Evolutionary conservation across 805 yeast genomes (phyloP).

Genomic region (Pichia rugopelliculosa): DNA sequence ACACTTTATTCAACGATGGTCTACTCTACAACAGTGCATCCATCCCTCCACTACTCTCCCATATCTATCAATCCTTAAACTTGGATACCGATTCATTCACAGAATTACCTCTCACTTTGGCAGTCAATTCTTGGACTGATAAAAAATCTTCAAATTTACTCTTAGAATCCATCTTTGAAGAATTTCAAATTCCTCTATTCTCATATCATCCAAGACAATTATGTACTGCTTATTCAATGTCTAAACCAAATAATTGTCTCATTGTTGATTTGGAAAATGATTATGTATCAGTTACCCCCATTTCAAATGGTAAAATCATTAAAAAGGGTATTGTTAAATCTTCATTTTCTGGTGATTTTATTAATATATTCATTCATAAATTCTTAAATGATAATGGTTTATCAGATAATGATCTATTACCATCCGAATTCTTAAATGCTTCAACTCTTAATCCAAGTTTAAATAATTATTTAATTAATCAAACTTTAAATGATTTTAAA

Average conservation of each 20-base stretch:
- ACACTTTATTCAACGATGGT: constrained; percentile 58
- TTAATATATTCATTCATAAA: constrained; percentile 55
- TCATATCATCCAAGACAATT: constrained; percentile 71
- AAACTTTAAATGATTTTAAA: constrained; percentile 44
- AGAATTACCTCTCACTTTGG: constrained; percentile 59
- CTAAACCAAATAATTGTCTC: constrained; percentile 62
- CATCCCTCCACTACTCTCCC: constrained; percentile 58
- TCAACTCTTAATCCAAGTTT: constrained; percentile 25
- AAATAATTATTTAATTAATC: constrained; percentile 32
- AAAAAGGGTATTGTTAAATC: constrained; percentile 59
- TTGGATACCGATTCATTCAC: constrained; percentile 33
- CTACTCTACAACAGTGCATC: constrained; percentile 67
- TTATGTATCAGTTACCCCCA: constrained; percentile 65
- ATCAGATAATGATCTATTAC: constrained; percentile 8
- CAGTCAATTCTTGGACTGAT: constrained; percentile 60
- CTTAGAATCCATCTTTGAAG: constrained; percentile 69
- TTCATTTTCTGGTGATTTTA: constrained; percentile 78
- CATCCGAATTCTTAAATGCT: constrained; percentile 5
- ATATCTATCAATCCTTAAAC: constrained; percentile 48
- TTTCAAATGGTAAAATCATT: constrained; percentile 66
- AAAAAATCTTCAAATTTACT: constrained; percentile 48
- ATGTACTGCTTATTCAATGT: constrained; percentile 70
- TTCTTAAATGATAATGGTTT: constrained; percentile 28
- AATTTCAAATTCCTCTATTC: constrained; percentile 66
- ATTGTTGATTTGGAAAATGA: constrained; percentile 77